These are phyloP conservation scores for Phycomyces blakesleeanus DNA, from an alignment of 192 early-diverging fungal species.

Conservation along the genomic window DNA sequence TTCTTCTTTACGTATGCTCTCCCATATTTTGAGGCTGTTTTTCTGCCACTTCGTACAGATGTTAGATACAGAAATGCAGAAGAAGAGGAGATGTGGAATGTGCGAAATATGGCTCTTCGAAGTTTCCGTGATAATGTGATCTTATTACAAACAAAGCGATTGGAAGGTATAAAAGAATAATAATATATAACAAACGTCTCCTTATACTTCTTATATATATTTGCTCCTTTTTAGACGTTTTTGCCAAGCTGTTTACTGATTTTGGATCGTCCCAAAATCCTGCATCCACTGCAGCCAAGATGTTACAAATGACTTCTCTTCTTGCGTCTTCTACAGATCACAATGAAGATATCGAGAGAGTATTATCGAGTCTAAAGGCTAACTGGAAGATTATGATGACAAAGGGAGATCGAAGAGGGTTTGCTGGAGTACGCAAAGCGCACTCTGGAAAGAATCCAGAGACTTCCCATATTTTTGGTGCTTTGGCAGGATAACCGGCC, in stretches of 20 bases:
- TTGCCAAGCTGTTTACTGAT: constrained; percentile 59
- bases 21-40: constrained; percentile 84
- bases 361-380: constrained; percentile 46
- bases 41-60: constrained; percentile 65
- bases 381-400: constrained; percentile 58
- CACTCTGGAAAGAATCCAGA: not conserved
- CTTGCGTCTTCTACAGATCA: constrained; percentile 51
- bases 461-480: constrained; percentile 14
- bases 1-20: constrained; percentile 79
- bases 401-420: constrained; percentile 49
- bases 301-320: constrained; percentile 71
- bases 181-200: not conserved
- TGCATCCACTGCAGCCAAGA: constrained; percentile 59
- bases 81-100: constrained; percentile 49
- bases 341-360: constrained; percentile 48
- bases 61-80: constrained; percentile 30
- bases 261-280: constrained; percentile 62
- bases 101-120: constrained; percentile 57
- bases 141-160: constrained; percentile 52
- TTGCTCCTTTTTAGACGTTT: constrained; percentile 55
- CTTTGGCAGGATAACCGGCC: not conserved
- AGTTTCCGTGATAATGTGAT: constrained; percentile 67
- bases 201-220: not conserved
- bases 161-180: constrained; percentile 60
- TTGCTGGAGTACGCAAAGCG: constrained; percentile 41